Base-by-base conservation (phyloP, 352 stramenopile genomes). In the Saprolegnia diclina region DNA sequence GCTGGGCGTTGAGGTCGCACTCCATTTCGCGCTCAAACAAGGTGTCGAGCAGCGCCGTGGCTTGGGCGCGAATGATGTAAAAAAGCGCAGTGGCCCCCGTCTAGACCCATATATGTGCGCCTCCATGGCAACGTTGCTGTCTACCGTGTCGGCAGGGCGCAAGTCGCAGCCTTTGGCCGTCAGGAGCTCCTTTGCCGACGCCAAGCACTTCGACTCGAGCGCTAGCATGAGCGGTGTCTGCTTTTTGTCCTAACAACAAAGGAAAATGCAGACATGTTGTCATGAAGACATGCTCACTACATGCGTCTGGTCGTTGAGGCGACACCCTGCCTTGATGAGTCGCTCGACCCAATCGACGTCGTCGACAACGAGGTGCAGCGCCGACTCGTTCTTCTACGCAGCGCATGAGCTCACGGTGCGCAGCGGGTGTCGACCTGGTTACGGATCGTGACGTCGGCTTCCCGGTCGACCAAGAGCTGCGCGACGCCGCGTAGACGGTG, bases 1-100 rank as follows among this genome's bases (percentile, higher is more conserved):
- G 24, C 35, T 59, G 52, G 13, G 52, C 52, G 19, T 59, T 59
- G 13, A 59, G 52, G 52, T 59, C 52, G 24, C 24, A 42, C 11
- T 59, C 52, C 3, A 35, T 16, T 59, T 59, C 52, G 11, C 11
- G 13, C 3, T 59, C 52, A 59, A 59, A 59, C 16, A 59, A 13
- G 3, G 11, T 16, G 3, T 4, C 9, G 9, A 59, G 52, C 24
- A 59, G 35, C 24, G 24, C 35, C 35, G 7, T 14, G 35, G 52
- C 52, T 4, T 59, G 3, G 11, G 11, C 19, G 11, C 35, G 52
- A 9, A 59, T 40, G 24, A 59, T 59, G 52, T 59, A 59, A 11
- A 59, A 42, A 2, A 59, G 13, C 52, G 35, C 52, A 11, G 52
- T 59, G 3, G 24, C 24, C 11, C 52, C 52, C 19, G 11, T n/a